These are phyloP conservation scores for Rasamsonia emersonii DNA, from an alignment of 2,329 filamentous ascomycete genomes.

Conservation along the genomic window DNA sequence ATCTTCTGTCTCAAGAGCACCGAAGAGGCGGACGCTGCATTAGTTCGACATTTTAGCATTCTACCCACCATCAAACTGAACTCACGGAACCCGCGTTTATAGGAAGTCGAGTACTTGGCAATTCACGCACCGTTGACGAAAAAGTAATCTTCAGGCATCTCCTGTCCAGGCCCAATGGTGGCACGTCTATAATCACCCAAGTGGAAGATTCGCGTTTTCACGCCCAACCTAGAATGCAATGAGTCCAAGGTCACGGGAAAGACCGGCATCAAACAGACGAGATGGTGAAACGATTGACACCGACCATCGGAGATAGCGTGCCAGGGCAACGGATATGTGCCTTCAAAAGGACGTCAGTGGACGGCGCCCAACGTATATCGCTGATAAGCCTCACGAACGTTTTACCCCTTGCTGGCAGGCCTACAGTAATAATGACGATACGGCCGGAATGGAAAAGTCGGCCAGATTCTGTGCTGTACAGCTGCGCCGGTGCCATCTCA, in stretches of 20 bases:
- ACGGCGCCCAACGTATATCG: conserved; percentile 1
- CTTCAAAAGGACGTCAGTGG: conserved; percentile 33
- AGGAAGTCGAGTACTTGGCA: neutral
- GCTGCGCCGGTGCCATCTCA: conserved; percentile 84
- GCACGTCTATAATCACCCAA: conserved; percentile 92
- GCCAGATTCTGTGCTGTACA: conserved; percentile 97
- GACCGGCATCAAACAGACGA: neutral
- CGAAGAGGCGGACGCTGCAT: conserved; percentile 65
- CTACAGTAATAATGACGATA: conserved; percentile 95
- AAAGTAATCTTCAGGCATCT: conserved; percentile 95
- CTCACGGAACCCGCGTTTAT: neutral
- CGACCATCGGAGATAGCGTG: conserved; percentile 84
- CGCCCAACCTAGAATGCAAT: conserved; percentile 61
- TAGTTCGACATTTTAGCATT: no score
- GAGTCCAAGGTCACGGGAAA: conserved; percentile 7
- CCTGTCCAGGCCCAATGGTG: conserved; percentile 71
- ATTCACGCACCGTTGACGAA: conserved; percentile 64
- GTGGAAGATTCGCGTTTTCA: conserved; percentile 97
- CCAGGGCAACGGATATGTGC: conserved; percentile 91
- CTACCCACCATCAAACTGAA: conserved; percentile 12
- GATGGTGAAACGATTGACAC: conserved; percentile 16
- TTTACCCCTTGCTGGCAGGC: conserved; percentile 88
- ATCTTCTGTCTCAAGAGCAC: conserved; percentile 96
- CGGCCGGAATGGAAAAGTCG: conserved; percentile 93
- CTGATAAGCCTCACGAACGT: conserved; percentile 51